phyloP scores from a whole-genome alignment of 2,329 filamentous ascomycete species.

The Alternaria hordeiaustralica region DNA sequence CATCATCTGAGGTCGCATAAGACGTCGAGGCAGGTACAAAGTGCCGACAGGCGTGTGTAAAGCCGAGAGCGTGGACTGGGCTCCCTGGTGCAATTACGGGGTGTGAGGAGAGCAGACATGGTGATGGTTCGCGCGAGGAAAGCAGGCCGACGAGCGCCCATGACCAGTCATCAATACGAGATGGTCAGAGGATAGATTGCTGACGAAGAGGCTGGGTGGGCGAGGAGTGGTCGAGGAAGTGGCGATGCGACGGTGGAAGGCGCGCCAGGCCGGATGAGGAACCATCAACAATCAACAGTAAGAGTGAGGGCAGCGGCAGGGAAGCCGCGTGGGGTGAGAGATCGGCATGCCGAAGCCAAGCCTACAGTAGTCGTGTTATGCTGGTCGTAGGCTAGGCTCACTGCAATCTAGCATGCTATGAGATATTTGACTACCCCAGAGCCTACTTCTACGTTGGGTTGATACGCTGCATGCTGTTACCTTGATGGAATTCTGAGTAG shows the following conservation, averaged over 20 bases:
- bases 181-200: not conserved
- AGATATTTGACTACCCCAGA: not conserved
- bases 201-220: not conserved
- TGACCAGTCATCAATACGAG: constrained; percentile 3
- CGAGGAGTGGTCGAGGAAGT: constrained; percentile 1
- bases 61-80: not conserved
- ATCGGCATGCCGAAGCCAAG: not conserved
- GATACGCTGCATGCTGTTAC: not conserved
- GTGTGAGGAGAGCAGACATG: not conserved
- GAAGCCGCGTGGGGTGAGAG: not conserved
- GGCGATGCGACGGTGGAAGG: constrained; percentile 8
- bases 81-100: not conserved
- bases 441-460: not conserved
- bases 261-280: not conserved
- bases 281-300: not conserved
- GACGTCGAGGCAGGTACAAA: constrained; percentile 6
- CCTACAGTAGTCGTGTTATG: not conserved
- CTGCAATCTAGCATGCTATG: not conserved
- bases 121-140: not conserved
- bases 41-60: constrained; percentile 3
- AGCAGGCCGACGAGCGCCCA: not conserved
- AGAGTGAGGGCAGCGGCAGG: not conserved
- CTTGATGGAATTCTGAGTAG: not conserved
- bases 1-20: not conserved
- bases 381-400: not conserved